Evolutionary conservation across 805 yeast genomes (phyloP).

Genomic region (Candida andamanensis): DNA sequence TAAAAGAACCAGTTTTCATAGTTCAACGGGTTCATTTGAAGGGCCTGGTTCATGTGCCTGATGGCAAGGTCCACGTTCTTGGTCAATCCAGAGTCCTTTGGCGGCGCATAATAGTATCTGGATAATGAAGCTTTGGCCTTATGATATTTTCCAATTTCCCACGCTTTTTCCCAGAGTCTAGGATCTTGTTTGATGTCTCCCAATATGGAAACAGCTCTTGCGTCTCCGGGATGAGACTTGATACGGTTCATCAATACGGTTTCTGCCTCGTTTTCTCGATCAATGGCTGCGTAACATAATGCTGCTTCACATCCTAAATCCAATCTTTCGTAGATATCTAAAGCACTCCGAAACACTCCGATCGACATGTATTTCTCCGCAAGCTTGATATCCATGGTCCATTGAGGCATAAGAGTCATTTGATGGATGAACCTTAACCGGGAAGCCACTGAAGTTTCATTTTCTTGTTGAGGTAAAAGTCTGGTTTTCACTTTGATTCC

Average conservation of each 20-base stretch:
- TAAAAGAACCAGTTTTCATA: slow-evolving; percentile 87
- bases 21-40: slow-evolving; percentile 66
- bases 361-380: slow-evolving; percentile 85
- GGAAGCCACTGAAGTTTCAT: slow-evolving; percentile 31
- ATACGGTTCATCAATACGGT: slow-evolving; percentile 52
- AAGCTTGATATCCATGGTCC: slow-evolving; percentile 75
- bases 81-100: slow-evolving; percentile 45
- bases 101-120: slow-evolving; percentile 64
- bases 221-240: slow-evolving; percentile 59
- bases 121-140: slow-evolving; percentile 84
- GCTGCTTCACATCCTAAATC: slow-evolving; percentile 79
- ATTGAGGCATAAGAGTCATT: slow-evolving; percentile 73
- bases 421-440: slow-evolving; percentile 69
- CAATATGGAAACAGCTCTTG: slow-evolving; percentile 74
- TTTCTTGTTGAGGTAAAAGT: slow-evolving; percentile 42
- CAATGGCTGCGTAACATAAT: slow-evolving; percentile 82
- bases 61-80: slow-evolving; percentile 53
- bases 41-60: slow-evolving; percentile 67
- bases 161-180: slow-evolving; percentile 71
- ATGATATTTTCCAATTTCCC: slow-evolving; percentile 80
- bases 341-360: slow-evolving; percentile 81
- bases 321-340: slow-evolving; percentile 80
- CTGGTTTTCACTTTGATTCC: slow-evolving; percentile 61
- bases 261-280: slow-evolving; percentile 64
- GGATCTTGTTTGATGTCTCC: slow-evolving; percentile 86